Conservation (phyloP, 441 rosid genomes). For the Pelargonium myrrhifolium region DNA sequence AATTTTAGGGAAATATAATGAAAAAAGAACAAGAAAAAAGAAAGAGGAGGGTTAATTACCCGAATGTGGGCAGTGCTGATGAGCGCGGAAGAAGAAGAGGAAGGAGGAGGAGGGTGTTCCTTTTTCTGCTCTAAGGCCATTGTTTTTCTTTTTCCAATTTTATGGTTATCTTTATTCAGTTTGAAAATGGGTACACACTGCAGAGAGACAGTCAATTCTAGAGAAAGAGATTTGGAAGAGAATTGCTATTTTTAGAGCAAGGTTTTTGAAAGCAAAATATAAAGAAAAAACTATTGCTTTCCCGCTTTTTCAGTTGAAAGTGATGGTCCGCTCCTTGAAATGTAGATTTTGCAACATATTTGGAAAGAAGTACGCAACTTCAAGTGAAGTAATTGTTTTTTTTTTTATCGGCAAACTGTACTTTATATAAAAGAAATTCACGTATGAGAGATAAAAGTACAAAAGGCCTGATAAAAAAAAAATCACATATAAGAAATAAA, state of each 20-base stretch:
- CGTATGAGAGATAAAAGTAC: too few relatives aligned
- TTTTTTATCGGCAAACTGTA: too few relatives aligned
- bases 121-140: conserved; percentile 27
- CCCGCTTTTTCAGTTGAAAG: background rate
- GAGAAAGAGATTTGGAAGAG: background rate
- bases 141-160: background rate
- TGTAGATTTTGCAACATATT: background rate
- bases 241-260: too few relatives aligned
- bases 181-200: background rate
- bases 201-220: background rate
- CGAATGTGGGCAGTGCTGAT: conserved; percentile 21
- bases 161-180: background rate
- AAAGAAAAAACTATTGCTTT: background rate
- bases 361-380: too few relatives aligned
- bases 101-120: conserved; percentile 17
- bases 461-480: too few relatives aligned
- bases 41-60: background rate
- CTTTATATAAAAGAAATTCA: too few relatives aligned
- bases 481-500: too few relatives aligned
- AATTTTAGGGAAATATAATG: background rate
- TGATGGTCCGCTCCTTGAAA: background rate
- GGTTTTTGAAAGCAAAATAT: too few relatives aligned
- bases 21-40: too few relatives aligned
- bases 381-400: too few relatives aligned
- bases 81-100: conserved; percentile 10